Conservation (phyloP, 2,329 filamentous ascomycete genomes). For the Colletotrichum sp. region DNA sequence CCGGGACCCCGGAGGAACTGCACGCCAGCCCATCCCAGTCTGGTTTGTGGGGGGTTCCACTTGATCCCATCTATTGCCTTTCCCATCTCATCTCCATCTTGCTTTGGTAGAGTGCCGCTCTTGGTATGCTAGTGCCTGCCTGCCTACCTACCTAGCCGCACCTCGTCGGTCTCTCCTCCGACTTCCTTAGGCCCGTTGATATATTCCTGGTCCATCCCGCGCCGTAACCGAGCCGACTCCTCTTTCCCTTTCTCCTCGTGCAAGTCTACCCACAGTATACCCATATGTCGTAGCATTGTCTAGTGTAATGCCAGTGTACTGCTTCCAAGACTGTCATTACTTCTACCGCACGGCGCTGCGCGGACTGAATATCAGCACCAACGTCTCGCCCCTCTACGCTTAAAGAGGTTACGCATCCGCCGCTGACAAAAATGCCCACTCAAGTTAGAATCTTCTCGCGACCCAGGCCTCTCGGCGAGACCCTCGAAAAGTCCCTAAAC, state of each 20-base stretch:
- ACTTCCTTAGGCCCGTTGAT: constrained; percentile 21
- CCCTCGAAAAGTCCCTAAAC: constrained; percentile 57
- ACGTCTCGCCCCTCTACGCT: constrained; percentile 77
- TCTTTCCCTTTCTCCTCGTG: not conserved
- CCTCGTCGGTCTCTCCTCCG: not conserved
- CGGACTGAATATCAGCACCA: constrained; percentile 82
- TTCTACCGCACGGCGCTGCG: constrained; percentile 91
- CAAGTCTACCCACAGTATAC: not conserved
- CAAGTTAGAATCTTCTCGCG: constrained; percentile 53
- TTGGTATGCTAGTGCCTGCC: not conserved
- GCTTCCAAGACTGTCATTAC: constrained; percentile 87
- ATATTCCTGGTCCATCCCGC: constrained; percentile 10
- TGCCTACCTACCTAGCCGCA: not conserved
- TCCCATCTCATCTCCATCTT: constrained; percentile 4
- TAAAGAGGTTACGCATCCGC: constrained; percentile 44
- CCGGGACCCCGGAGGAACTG: not conserved
- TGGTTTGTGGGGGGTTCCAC: constrained; percentile 19
- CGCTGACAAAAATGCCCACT: constrained; percentile 36
- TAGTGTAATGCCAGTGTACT: constrained; percentile 80
- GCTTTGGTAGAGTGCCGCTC: not conserved
- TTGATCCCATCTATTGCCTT: constrained; percentile 20
- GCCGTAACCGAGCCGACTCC: not conserved
- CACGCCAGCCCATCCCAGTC: constrained; percentile 10
- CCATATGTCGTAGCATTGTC: constrained; percentile 23
- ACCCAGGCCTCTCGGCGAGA: constrained; percentile 76